Evolutionary conservation across 345 rosid genomes (phyloP).

Genomic region (Corymbia maculata): DNA sequence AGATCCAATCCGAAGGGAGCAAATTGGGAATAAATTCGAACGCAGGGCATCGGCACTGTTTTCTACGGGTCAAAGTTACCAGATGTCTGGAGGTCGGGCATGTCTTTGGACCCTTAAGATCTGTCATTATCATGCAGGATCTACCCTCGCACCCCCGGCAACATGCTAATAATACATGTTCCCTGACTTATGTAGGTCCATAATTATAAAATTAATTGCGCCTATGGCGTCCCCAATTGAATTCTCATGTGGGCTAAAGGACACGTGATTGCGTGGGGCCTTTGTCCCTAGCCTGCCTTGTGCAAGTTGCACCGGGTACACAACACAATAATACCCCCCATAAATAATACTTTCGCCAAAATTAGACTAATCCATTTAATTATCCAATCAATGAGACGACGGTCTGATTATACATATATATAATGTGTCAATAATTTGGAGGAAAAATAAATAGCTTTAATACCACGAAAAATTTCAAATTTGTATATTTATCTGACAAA

Average conservation of each 20-base stretch:
- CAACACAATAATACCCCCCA: neutral
- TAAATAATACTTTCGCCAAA: neutral
- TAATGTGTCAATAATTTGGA: neutral
- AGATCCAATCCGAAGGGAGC: accelerated
- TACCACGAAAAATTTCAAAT: too few relatives aligned
- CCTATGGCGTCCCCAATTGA: neutral
- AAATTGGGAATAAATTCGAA: neutral
- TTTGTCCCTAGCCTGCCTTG: neutral
- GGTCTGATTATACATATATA: neutral
- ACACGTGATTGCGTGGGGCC: neutral
- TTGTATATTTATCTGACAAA: too few relatives aligned
- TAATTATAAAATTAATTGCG: neutral
- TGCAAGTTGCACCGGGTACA: neutral
- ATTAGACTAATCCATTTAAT: neutral
- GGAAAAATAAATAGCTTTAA: neutral
- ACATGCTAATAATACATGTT: neutral
- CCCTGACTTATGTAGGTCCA: neutral
- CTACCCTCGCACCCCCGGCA: too few relatives aligned
- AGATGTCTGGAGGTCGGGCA: neutral
- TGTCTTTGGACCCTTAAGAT: neutral
- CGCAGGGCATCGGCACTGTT: neutral
- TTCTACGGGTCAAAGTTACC: accelerated
- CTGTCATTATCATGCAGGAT: neutral
- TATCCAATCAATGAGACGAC: neutral
- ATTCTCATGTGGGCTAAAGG: neutral